Conservation (phyloP, 805 yeast genomes). For the Candida caryicola region DNA sequence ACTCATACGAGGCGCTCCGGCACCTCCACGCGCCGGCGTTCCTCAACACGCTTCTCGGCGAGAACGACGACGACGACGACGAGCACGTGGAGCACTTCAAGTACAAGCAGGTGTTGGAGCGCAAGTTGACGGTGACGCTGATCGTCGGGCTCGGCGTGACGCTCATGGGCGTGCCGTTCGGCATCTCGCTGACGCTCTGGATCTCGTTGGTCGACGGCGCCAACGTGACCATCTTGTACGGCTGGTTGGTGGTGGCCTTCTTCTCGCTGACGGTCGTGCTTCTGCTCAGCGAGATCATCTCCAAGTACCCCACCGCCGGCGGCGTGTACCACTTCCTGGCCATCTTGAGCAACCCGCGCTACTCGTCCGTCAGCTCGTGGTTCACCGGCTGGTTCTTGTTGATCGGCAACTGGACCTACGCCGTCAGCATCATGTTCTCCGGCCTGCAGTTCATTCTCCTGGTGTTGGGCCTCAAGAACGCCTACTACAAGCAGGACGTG, state of each 20-base stretch:
- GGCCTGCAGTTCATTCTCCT: conserved; percentile 74
- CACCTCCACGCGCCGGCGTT: not conserved
- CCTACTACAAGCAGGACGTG: conserved; percentile 55
- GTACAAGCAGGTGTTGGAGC: conserved; percentile 67
- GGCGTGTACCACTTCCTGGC: conserved; percentile 78
- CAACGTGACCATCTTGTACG: conserved; percentile 70
- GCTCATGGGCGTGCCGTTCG: conserved; percentile 79
- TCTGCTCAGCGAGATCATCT: conserved; percentile 73
- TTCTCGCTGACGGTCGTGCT: conserved; percentile 64
- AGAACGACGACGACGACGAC: conserved; percentile 41
- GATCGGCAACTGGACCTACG: conserved; percentile 76
- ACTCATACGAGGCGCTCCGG: not conserved
- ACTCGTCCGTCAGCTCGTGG: conserved; percentile 65
- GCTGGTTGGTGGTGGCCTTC: conserved; percentile 65
- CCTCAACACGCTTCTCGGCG: conserved; percentile 7
- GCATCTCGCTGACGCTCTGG: conserved; percentile 69
- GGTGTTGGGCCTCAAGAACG: conserved; percentile 59
- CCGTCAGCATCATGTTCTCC: conserved; percentile 68
- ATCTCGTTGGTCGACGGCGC: conserved; percentile 76
- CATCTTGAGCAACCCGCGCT: conserved; percentile 56
- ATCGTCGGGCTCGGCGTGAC: conserved; percentile 78
- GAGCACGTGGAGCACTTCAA: conserved; percentile 69
- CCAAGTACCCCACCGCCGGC: conserved; percentile 75
- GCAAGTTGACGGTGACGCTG: conserved; percentile 66
- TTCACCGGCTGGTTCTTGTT: conserved; percentile 74